Evolutionary conservation across 1,284 basidiomycete genomes (phyloP), one percentile per base, ranked within the genome.

Genomic region (Cystobasidium slooffiae): DNA sequence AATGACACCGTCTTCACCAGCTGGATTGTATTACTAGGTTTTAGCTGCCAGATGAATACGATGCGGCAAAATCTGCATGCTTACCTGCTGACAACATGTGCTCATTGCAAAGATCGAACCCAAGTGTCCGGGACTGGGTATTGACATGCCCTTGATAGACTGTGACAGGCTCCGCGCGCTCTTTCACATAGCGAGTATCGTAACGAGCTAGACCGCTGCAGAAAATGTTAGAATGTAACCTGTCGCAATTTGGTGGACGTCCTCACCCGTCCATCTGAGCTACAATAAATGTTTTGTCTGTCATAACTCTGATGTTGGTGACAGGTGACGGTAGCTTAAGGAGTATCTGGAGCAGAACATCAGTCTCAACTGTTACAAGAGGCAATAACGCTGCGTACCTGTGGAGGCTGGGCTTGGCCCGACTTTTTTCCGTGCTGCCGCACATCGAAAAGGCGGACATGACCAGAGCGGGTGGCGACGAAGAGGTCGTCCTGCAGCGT

Each of bases 201-300:
- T 47, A 73, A 6, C 43, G 47, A 8, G 20, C 39, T 3, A 66
- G 24, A 8, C 10, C 6, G 16, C 70, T 66, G 52, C 12, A n/a
- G 31, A 18, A n/a, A 18, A 12, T 24, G 7, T 5, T 9, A n/a
- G 31, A 20, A 16, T 16, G 18, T 22, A 31, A 4, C 31, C 31
- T 20, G 53, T 16, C n/a, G 6, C 22, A 3, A 41, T 20, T 9
- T 1, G 43, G 6, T 8, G 18, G 6, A 52, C 1, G 12, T 20
- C 10, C 70, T 56, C 20, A 73, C 70, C 70, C 62, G 20, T 73
- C 37, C 63, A 73, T 73, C 16, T 55, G 70, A 12, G 58, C 70
- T 56, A 65, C 55, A 16, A 73, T 20, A 6, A 73, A 52, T 0
- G 41, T 52, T 18, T 12, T 16, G 20, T 65, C 41, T 18, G 51